phyloP scores from a whole-genome alignment of 164 flowering plant genomes.

The Kingdonia uniflora region DNA sequence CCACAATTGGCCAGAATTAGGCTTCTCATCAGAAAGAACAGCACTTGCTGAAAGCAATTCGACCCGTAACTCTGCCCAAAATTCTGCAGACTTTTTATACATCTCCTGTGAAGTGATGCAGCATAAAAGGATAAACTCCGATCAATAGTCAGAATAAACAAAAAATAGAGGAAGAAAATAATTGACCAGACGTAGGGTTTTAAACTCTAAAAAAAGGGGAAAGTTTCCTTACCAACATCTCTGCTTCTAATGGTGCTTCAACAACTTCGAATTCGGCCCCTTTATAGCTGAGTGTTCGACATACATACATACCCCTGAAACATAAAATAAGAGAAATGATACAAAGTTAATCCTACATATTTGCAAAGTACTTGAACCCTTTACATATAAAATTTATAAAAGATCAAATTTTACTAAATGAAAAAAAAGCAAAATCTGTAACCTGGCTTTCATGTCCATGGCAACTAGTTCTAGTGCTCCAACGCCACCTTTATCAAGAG shows the following conservation, averaged over 20 bases:
- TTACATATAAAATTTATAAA: not conserved
- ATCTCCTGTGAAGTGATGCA: slow-evolving; percentile 40
- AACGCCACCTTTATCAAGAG: slow-evolving; percentile 96
- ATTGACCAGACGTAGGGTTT: too few relatives aligned
- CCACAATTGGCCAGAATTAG: slow-evolving; percentile 78
- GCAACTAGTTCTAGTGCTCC: slow-evolving; percentile 99
- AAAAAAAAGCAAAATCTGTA: not conserved
- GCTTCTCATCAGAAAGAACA: slow-evolving; percentile 51
- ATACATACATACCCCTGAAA: slow-evolving; percentile 95
- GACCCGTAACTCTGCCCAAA: slow-evolving; percentile 92
- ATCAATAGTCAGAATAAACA: too few relatives aligned
- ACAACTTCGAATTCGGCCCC: slow-evolving; percentile 90
- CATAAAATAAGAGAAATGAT: slow-evolving; percentile 6
- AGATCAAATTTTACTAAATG: too few relatives aligned
- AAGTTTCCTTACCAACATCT: slow-evolving; percentile 62
- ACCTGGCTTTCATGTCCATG: slow-evolving; percentile 99
- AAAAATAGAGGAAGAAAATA: too few relatives aligned
- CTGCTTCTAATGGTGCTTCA: slow-evolving; percentile 76
- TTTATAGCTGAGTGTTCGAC: slow-evolving; percentile 94
- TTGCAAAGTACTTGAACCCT: not conserved
- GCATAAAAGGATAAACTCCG: not conserved
- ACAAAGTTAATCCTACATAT: too few relatives aligned
- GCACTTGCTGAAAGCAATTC: slow-evolving; percentile 78
- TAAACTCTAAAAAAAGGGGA: not conserved
- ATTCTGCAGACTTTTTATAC: slow-evolving; percentile 87